Evolutionary conservation across 1,284 basidiomycete genomes (phyloP), one percentile per base, ranked within the genome.

Genomic region (Mycosarcoma mackinlayi): DNA sequence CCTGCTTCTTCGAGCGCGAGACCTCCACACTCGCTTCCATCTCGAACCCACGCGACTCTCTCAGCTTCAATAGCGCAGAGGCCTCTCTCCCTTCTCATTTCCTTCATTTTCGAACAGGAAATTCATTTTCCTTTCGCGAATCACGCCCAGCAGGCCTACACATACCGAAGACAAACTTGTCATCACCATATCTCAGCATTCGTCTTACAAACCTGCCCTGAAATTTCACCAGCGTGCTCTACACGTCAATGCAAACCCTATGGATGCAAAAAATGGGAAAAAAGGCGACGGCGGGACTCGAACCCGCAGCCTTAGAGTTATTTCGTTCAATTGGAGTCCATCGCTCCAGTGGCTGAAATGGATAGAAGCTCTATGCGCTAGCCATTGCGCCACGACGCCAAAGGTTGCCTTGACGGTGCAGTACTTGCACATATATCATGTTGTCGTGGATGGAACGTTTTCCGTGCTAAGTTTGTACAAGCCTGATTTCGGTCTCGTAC

Each of bases 281-380:
- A 35, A 19, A 63, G 67, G n/a, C 53, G 45, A 28, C 52, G 67
- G 61, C 61, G 67, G 67, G 67, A 70, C 67, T 70, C 67, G 67
- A 70, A 70, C 67, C 67, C 67, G 61, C 67, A 70, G 61, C 67
- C 67, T 70, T 70, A 64, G 61, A 64, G 61, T 69, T 39, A 24
- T 42, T 58, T 33, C 7, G 6, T n/a, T n/a, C 31, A 18, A 7
- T 39, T 38, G 10, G 9, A 16, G 44, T 28, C 5, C 19, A 5
- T 16, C 16, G 5, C 45, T 38, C 46, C 5, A 28, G 24, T 16
- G 14, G 21, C 13, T 31, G 40, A 34, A 27, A 33, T 38, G 0
- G 21, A 10, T 69, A 70, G 67, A 70, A 70, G 67, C 61, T 64
- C 61, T 64, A 70, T 64, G 67, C 67, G 67, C 67, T 70, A 69